Evolutionary conservation across 1,284 basidiomycete species (phyloP), one percentile per base, ranked within the genome.

Genomic region (Vanrija pseudolonga): DNA sequence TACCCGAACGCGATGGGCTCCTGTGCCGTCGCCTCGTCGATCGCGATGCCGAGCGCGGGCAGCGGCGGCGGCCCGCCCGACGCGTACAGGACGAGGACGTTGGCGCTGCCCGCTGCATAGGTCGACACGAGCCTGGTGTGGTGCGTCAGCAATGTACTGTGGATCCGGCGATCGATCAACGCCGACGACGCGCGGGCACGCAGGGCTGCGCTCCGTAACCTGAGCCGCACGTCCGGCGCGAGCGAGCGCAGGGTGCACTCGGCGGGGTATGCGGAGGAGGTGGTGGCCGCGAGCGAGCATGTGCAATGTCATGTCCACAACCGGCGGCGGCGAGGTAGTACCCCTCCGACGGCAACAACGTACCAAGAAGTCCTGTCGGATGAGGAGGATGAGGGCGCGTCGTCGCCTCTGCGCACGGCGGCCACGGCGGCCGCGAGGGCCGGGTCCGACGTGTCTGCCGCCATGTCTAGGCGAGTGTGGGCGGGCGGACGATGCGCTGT

Each of bases 401-500:
- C n/a, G n/a, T n/a, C n/a, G n/a, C n/a, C n/a, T n/a, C 60, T 56
- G 39, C 55, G 49, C 40, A 70, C 56, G 4, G 60, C 57, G 17
- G 47, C 42, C 22, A 64, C 55, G 23, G 59, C 63, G 14, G 43
- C 28, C 9, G 45, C 47, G 51, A 72, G 57, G 11, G 61, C 61
- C 19, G 66, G 63, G 47, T 68, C 66, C 26, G 67, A 66, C 38
- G 66, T 58, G 53, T 72, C 67, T 28, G 63, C 63, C 38, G 70
- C 66, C 70, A 72, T 72, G 45, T 38, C 45, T 36, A 12, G 53
- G 11, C 19, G 42, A 15, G 26, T 44, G 53, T 32, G 28, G 17
- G 20, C 23, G 28, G 17, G 20, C 23, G 19, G 26, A 26, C 8
- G 39, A 22, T 37, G 14, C 26, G 26, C 26, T 26, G 26, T 8